phyloP scores from a whole-genome alignment of 495 filamentous ascomycete species.

The Amniculicola lignicola region DNA sequence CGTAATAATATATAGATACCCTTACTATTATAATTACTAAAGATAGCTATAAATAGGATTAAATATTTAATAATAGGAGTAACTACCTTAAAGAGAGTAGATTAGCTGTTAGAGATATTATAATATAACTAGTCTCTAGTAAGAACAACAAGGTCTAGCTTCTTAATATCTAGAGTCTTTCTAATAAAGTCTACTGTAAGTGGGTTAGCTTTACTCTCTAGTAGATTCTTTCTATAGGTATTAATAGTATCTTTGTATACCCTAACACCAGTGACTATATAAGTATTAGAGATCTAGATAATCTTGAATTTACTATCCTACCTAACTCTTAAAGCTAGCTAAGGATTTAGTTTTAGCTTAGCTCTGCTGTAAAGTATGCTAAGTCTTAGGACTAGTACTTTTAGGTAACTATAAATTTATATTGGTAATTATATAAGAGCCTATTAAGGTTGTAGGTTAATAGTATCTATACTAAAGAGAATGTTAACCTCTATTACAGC shows the following conservation, averaged over 20 bases:
- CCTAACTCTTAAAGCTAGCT: conserved; percentile 34
- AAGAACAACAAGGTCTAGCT: conserved; percentile 43
- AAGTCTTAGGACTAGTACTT: conserved; percentile 43
- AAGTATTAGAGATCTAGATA: conserved; percentile 43
- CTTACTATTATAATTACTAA: conserved; percentile 44
- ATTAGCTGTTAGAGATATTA: conserved; percentile 42
- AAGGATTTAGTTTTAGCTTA: conserved; percentile 30
- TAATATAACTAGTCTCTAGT: conserved; percentile 44
- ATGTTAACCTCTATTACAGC: conserved; percentile 40
- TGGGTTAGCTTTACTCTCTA: conserved; percentile 41
- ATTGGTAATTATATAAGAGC: conserved; percentile 40
- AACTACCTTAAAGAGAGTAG: conserved; percentile 46
- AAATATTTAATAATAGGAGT: conserved; percentile 41
- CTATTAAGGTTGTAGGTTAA: conserved; percentile 41
- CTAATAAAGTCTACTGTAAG: conserved; percentile 42
- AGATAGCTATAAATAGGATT: conserved; percentile 42
- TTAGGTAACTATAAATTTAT: conserved; percentile 36
- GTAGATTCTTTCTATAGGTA: conserved; percentile 40
- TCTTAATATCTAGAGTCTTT: conserved; percentile 40
- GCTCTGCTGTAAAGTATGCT: conserved; percentile 38
- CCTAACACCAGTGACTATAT: conserved; percentile 42
- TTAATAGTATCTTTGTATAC: conserved; percentile 44
- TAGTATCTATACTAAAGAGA: conserved; percentile 40
- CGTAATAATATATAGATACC: conserved; percentile 40
- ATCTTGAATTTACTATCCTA: conserved; percentile 44